These are phyloP conservation scores for Jamesozyma jinghongensis DNA, from an alignment of 805 yeast genomes.

Conservation along the genomic window DNA sequence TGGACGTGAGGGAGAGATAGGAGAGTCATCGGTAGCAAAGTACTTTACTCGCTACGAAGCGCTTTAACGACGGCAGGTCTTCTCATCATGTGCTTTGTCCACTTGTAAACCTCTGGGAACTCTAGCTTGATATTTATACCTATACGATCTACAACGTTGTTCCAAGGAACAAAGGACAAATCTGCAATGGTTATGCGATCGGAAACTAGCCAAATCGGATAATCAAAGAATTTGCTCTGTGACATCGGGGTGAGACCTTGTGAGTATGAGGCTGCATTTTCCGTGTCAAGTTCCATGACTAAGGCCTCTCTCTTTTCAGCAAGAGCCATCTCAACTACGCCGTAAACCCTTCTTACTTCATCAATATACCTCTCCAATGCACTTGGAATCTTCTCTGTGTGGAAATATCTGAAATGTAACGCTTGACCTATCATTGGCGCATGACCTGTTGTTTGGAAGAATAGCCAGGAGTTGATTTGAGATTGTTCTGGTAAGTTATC, in stretches of 20 bases:
- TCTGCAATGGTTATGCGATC: slow-evolving; percentile 81
- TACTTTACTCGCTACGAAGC: slow-evolving; percentile 51
- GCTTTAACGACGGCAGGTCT: slow-evolving; percentile 88
- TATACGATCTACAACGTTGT: slow-evolving; percentile 85
- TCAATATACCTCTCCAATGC: slow-evolving; percentile 88
- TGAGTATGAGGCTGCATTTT: slow-evolving; percentile 78
- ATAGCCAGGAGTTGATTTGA: slow-evolving; percentile 80
- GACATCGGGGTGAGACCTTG: slow-evolving; percentile 83
- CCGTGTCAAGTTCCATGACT: slow-evolving; percentile 80
- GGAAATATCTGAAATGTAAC: slow-evolving; percentile 85
- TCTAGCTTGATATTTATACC: slow-evolving; percentile 82
- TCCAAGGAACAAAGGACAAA: slow-evolving; percentile 92
- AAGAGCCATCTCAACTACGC: slow-evolving; percentile 88
- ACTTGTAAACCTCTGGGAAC: slow-evolving; percentile 90
- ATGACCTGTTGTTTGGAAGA: slow-evolving; percentile 93
- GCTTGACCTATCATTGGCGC: slow-evolving; percentile 99
- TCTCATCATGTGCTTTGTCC: slow-evolving; percentile 94
- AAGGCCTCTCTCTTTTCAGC: slow-evolving; percentile 88
- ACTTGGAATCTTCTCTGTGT: slow-evolving; percentile 71
- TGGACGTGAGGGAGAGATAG: too few species aligned
- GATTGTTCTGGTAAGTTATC: slow-evolving; percentile 70
- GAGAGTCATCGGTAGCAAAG: too few species aligned
- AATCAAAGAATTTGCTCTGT: slow-evolving; percentile 78
- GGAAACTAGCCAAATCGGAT: slow-evolving; percentile 93
- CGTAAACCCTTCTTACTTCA: slow-evolving; percentile 87